These are phyloP conservation scores for Colletotrichum somersetense DNA, from an alignment of 2,329 filamentous ascomycete species.

Conservation along the genomic window DNA sequence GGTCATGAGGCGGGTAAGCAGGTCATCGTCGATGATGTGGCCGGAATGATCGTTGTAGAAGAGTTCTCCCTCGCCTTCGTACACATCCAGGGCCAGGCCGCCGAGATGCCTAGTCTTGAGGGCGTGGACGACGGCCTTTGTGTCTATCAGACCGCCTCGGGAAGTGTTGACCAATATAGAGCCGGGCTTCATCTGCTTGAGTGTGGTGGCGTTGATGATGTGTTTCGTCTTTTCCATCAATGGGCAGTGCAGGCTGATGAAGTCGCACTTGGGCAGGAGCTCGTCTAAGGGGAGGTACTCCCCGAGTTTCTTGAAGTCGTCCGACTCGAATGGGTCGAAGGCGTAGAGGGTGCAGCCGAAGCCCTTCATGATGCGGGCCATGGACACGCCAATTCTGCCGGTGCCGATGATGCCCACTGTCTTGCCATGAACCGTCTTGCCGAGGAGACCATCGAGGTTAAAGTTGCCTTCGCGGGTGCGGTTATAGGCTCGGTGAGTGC, in stretches of 20 bases:
- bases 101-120: slow-evolving; percentile 72
- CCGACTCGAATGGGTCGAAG: slow-evolving; percentile 67
- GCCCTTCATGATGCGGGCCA: slow-evolving; percentile 72
- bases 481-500: slow-evolving; percentile 76
- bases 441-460: slow-evolving; percentile 72
- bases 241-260: slow-evolving; percentile 76
- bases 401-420: slow-evolving; percentile 76
- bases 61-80: slow-evolving; percentile 72
- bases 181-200: slow-evolving; percentile 69
- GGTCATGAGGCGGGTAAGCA: slow-evolving; percentile 74
- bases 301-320: slow-evolving; percentile 63
- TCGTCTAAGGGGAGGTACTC: slow-evolving; percentile 66
- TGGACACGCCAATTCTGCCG: slow-evolving; percentile 73
- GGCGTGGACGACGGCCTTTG: slow-evolving; percentile 68
- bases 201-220: slow-evolving; percentile 67
- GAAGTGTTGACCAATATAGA: slow-evolving; percentile 77
- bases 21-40: slow-evolving; percentile 75
- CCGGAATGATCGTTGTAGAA: slow-evolving; percentile 76
- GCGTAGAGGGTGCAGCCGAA: slow-evolving; percentile 75
- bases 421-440: slow-evolving; percentile 71
- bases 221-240: slow-evolving; percentile 70
- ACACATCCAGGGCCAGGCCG: slow-evolving; percentile 76
- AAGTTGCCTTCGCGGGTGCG: slow-evolving; percentile 78
- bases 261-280: slow-evolving; percentile 68
- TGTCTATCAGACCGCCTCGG: slow-evolving; percentile 74